Evolutionary conservation across 148 eudicot genomes (phyloP), one percentile per base, ranked within the genome.

Genomic region (Polygonum aviculare): DNA sequence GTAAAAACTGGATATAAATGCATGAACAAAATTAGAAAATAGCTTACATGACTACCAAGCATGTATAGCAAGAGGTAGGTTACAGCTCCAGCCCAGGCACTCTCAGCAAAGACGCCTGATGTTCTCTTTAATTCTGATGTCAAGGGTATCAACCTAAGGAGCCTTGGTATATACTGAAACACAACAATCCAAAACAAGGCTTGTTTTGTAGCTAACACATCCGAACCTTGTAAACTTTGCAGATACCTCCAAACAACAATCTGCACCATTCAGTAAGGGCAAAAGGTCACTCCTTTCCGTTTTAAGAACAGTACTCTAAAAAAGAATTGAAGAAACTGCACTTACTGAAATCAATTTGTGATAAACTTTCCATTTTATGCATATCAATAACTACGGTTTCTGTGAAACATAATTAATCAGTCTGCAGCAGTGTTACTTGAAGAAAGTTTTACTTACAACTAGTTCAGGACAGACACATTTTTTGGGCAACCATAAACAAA

Each of bases 31-130:
- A 11, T 12, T 38, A 4, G 31, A 62, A 31, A 78, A 5, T 36
- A 65, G 72, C 92, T 90, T 92, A 95, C 98, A 86, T 95, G 98
- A 85, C 98, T 95, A 59, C 91, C 92, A 51, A 95, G 97, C 96
- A 95, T 87, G 93, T 95, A 95, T 78, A 94, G 77, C 52, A 95
- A 76, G 84, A 95, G 82, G 87, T 95, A 95, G 82, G 86, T 89
- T 40, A 85, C 98, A 82, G 97, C 98, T 76, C 98, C 98, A 79
- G 94, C 96, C 98, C 97, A 95, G 47, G 97, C 97, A 76, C 96
- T 92, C 83, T 92, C 96, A 79, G 96, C 96, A 85, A 95, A 88
- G 79, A 90, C 98, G 72, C 98, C 98, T 21, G 97, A 84, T 69
- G 98, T 95, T 79, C 96, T 90, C 88, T 92, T 95, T 79, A 95